These are phyloP conservation scores for Trichoderma koningii DNA, from an alignment of 2,329 filamentous ascomycete genomes.

Conservation along the genomic window DNA sequence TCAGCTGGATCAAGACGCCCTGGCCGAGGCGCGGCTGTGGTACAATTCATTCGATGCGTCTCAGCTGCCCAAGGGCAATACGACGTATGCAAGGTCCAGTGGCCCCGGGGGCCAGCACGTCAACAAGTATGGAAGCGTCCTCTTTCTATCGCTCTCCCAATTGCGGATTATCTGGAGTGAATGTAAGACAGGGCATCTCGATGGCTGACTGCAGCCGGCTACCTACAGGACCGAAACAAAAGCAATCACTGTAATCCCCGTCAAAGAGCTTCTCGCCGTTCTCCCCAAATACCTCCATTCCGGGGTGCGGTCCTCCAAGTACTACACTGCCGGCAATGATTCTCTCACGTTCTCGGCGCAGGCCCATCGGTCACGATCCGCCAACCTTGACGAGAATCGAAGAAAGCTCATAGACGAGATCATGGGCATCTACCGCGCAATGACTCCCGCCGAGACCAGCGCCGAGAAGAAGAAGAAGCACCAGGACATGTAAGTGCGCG, in stretches of 20 bases:
- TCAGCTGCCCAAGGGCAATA: conserved; percentile 54
- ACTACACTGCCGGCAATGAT: conserved; percentile 55
- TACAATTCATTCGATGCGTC: conserved; percentile 47
- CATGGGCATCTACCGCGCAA: conserved; percentile 48
- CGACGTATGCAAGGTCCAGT: conserved; percentile 59
- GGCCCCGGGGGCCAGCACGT: conserved; percentile 64
- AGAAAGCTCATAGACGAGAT: conserved; percentile 53
- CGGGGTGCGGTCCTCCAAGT: conserved; percentile 54
- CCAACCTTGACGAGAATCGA: conserved; percentile 57
- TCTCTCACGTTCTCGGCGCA: conserved; percentile 59
- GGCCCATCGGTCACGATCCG: conserved; percentile 52
- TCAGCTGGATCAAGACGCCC: conserved; percentile 51
- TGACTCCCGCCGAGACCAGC: conserved; percentile 51
- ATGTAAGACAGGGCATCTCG: conserved; percentile 34
- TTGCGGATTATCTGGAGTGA: no score
- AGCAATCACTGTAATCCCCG: conserved; percentile 55
- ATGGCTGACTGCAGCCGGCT: conserved; percentile 45
- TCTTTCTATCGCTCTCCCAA: not conserved
- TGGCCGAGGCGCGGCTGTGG: conserved; percentile 57
- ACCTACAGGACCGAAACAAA: conserved; percentile 59
- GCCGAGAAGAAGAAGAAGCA: conserved; percentile 52
- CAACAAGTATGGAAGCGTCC: conserved; percentile 53
- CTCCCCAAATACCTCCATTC: conserved; percentile 53
- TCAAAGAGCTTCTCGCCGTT: conserved; percentile 48
- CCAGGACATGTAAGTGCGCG: conserved; percentile 47